A percentile compares a stretch with the other conserved stretches of the same genome.
phyloP scores from a whole-genome alignment of 192 early-diverging fungal species.

The Gigaspora rosea region DNA sequence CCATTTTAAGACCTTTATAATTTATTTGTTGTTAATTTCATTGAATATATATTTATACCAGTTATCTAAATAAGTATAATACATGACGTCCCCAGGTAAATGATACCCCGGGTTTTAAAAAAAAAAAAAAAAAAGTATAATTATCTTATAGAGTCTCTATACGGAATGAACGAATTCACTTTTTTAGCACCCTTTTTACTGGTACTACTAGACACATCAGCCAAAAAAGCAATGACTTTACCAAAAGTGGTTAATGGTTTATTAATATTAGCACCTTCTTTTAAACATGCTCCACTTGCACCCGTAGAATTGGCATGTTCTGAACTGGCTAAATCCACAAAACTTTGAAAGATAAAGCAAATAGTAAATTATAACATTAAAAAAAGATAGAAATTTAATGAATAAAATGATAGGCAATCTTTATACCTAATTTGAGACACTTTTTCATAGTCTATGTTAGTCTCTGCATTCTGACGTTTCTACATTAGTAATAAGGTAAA shows the following conservation, averaged over 20 bases:
- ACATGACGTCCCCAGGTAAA: too few species aligned
- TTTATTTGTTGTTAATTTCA: background rate
- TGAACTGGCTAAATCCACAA: too few species aligned
- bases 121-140: too few species aligned
- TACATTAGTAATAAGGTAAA: too few species aligned
- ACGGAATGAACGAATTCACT: conserved; percentile 73
- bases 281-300: conserved; percentile 79
- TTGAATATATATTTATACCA: background rate
- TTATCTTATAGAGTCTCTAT: conserved; percentile 79
- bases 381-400: too few species aligned
- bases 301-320: conserved; percentile 87
- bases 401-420: too few species aligned
- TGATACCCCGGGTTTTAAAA: too few species aligned
- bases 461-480: too few species aligned
- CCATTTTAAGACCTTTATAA: conserved; percentile 72
- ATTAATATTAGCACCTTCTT: conserved; percentile 96
- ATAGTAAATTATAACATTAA: too few species aligned
- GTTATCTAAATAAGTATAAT: background rate
- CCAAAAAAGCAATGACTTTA: conserved; percentile 90
- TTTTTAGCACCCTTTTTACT: conserved; percentile 44
- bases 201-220: conserved; percentile 56
- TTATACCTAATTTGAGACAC: too few species aligned
- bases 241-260: conserved; percentile 88
- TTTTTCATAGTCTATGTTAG: too few species aligned
- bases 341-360: too few species aligned